Evolutionary conservation across 148 eudicot species (phyloP).

Genomic region (Nyssa sinensis): DNA sequence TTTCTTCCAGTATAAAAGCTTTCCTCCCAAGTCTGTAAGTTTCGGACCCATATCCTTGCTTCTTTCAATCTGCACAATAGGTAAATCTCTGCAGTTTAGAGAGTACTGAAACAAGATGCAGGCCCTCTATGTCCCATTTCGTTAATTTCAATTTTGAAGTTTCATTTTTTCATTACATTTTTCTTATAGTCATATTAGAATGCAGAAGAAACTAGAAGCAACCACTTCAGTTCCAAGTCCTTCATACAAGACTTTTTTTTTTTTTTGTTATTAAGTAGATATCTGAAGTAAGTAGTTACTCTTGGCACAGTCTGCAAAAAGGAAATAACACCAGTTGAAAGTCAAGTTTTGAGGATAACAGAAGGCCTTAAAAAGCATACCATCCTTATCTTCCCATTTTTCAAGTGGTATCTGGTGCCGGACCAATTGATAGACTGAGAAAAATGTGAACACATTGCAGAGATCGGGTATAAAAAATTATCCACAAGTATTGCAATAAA

Average conservation of each 20-base stretch:
- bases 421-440: conserved; percentile 93
- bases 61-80: conserved; percentile 74
- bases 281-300: not conserved
- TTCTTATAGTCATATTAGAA: not conserved
- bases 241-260: not conserved
- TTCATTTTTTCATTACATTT: not conserved
- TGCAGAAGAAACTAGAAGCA: not conserved
- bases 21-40: conserved; percentile 86
- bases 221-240: not conserved
- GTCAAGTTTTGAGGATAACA: not conserved
- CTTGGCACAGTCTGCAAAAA: not conserved
- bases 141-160: not conserved
- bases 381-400: conserved; percentile 82
- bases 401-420: conserved; percentile 87
- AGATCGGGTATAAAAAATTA: conserved; percentile 84
- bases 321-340: not conserved
- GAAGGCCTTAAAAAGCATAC: conserved; percentile 30
- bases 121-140: not conserved
- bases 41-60: conserved; percentile 78
- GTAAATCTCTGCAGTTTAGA: conserved; percentile 5
- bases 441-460: conserved; percentile 81
- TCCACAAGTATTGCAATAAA: conserved; percentile 93
- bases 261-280: not conserved
- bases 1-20: conserved; percentile 68
- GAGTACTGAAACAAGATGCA: not conserved